Base-by-base conservation (phyloP, 805 yeast species). In the Metschnikowia koreensis region DNA sequence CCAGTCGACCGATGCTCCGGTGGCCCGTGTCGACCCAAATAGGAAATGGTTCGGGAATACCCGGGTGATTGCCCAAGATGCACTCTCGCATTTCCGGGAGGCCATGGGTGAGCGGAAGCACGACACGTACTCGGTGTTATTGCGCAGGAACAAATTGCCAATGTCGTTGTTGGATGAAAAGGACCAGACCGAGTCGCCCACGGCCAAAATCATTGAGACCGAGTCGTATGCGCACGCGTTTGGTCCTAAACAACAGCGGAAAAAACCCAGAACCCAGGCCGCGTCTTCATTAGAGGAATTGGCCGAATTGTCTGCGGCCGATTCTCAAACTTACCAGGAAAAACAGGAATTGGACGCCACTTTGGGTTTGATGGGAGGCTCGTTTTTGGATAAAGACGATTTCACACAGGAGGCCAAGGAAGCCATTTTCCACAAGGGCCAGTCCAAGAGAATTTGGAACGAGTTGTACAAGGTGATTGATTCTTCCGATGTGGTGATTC, bases 21-120 rank as follows among this genome's bases (percentile, higher is more conserved):
- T 77, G 57, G 98, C 98, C 1, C 79, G 99, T 55, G 96, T 93
- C 41, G 97, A 89, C 66, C 98, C 99, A 7, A 93, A 93, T 69
- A 82, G 97, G 69, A 83, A 96, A 66, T 93, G 98, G 99, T 94
- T 94, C 66, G 97, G 97, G 45, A 94, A 91, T 71, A 90, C 99
- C 12, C 82, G 99, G 66, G 99, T 93, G 39, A 93, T 93, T 65
- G 93, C 97, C 5, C 99, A 93, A 69, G 97, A 94, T 76, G 97
- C 98, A 1, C 76, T 93, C 63, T 77, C 87, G 29, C 98, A 94
- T 73, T 93, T 93, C 75, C 81, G 99, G 68, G 94, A 89, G 60
- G 97, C 97, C 8, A 79, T 93, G 74, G 96, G 94, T 44, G 96
- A 86, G 56, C 87, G 87, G 63, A 81, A 86, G 62, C 78, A 84